Conservation (phyloP, 2,329 filamentous ascomycete species). For the Pseudophaeomoniella oleicola region DNA sequence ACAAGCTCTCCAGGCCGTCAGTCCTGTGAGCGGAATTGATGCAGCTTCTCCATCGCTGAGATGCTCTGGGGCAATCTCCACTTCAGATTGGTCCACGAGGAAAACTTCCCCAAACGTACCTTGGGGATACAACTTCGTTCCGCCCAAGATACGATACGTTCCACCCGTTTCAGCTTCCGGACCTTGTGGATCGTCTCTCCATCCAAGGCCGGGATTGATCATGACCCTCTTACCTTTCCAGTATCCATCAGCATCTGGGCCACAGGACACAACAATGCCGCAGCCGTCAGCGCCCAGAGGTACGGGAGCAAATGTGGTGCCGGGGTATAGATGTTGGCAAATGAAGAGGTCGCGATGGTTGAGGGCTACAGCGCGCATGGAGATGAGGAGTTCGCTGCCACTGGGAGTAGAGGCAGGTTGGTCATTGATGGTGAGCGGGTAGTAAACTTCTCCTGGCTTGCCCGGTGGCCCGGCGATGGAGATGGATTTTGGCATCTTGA, state of each 20-base stretch:
- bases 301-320: conserved; percentile 54
- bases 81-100: conserved; percentile 52
- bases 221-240: conserved; percentile 59
- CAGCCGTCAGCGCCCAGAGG: conserved; percentile 74
- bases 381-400: conserved; percentile 56
- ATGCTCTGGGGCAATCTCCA: conserved; percentile 63
- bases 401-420: conserved; percentile 49
- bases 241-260: conserved; percentile 33
- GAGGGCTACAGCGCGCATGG: conserved; percentile 63
- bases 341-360: conserved; percentile 96
- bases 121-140: conserved; percentile 45
- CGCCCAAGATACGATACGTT: conserved; percentile 53
- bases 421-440: conserved; percentile 37
- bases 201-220: conserved; percentile 63
- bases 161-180: conserved; percentile 45
- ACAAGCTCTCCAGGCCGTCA: conserved; percentile 80
- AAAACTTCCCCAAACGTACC: conserved; percentile 67
- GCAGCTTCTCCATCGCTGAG: conserved; percentile 62
- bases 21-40: conserved; percentile 66
- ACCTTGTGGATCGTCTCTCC: conserved; percentile 55
- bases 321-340: conserved; percentile 81
- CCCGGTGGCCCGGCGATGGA: conserved; percentile 32
- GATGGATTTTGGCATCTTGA: conserved; percentile 9
- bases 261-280: conserved; percentile 55
- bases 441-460: conserved; percentile 76